phyloP scores from a whole-genome alignment of 345 rosid species.

The Litchi chinensis region DNA sequence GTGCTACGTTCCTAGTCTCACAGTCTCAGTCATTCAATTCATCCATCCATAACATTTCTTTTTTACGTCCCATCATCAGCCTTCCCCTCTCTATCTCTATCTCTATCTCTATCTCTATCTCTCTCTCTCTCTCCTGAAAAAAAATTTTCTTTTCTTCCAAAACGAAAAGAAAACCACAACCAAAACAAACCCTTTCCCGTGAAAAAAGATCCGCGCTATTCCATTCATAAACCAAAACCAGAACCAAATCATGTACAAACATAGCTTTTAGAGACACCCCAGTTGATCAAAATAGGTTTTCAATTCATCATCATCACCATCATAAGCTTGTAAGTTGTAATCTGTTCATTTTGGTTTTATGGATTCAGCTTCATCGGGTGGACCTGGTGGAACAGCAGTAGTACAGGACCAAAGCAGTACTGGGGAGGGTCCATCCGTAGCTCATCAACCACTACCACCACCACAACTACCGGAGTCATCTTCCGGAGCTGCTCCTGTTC shows the following conservation, averaged over 20 bases:
- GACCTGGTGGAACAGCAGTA: slow-evolving; percentile 3
- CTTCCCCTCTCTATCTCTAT: not conserved
- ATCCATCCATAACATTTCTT: slow-evolving; percentile 1
- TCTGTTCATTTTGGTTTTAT: slow-evolving; percentile 6
- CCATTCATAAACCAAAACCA: not conserved
- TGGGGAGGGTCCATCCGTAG: slow-evolving; percentile 26
- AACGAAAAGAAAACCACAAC: not conserved
- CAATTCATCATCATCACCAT: not conserved
- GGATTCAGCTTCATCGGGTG: slow-evolving; percentile 37
- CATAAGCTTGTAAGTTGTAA: not conserved
- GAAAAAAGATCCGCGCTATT: slow-evolving; percentile 10
- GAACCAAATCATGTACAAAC: not conserved
- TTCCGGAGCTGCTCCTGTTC: slow-evolving; percentile 17
- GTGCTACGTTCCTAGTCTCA: no score
- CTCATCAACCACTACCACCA: slow-evolving; percentile 14
- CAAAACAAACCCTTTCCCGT: slow-evolving; percentile 19
- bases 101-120: slow-evolving; percentile 10
- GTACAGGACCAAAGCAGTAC: slow-evolving; percentile 19
- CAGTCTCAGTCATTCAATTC: slow-evolving; percentile 4
- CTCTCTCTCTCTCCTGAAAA: not conserved
- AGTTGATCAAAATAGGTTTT: slow-evolving; percentile 15
- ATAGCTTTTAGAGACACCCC: not conserved
- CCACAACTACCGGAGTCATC: slow-evolving; percentile 2
- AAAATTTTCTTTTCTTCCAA: not conserved
- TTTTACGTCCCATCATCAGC: slow-evolving; percentile 27